Evolutionary conservation across 129 eudicot genomes (phyloP), one percentile per base, ranked within the genome.

Genomic region (Heracleum sosnowskyi): DNA sequence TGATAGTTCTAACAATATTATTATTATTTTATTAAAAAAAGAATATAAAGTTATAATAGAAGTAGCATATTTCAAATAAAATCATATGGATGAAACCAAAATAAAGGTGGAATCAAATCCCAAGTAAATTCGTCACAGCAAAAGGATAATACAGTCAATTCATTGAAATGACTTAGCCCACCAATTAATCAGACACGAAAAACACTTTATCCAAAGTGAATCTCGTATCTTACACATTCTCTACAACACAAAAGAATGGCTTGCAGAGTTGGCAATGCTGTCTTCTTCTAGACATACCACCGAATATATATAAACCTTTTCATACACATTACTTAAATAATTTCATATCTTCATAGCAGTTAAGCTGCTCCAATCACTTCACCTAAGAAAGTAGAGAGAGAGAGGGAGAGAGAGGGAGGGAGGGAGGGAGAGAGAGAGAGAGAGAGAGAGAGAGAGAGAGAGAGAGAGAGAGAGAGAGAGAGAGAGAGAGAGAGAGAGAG

Each of bases 211-310:
- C 47, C 47, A 22, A 55, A n/a, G 31, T 22, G 11, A 55, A 55
- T 55, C 28, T 63, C 17, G 70, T 29, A 63, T 29, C 11, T 62
- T 0, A 0, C 15, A 26, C 70, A 63, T 28, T 28, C 37, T 63
- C 9, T 5, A 11, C 2, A 28, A 12, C 70, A 11, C 17, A 55
- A 46, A 46, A 85, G 90, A 89, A 90, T 94, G 89, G 88, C 98
- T 89, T 91, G 92, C 78, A 85, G 86, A 91, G 97, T 85, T 91
- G 91, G 97, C 97, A 88, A 93, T 81, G 83, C 84, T 84, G 68
- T 86, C 87, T 80, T 78, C 81, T 35, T 37, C 45, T 62, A 11
- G 15, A 44, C 47, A 44, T 44, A 1, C 11, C 16, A 44, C 47
- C 11, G 12, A 8, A 42, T 42, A 0, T 12, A 11, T 2, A 44